phyloP scores from a whole-genome alignment of 2,329 filamentous ascomycete species.

The Talaromyces pinophilus region DNA sequence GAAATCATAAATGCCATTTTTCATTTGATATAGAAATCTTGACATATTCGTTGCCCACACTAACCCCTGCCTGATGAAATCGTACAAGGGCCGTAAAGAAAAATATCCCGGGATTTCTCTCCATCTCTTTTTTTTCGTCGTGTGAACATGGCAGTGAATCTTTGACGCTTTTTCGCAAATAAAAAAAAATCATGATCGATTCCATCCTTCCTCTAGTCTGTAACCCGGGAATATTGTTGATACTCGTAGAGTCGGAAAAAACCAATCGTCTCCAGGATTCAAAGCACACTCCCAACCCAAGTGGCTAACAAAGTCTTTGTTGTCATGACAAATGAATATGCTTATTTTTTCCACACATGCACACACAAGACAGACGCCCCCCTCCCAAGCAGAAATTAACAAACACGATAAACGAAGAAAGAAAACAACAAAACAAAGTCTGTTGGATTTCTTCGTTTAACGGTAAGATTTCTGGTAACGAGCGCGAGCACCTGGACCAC shows the following conservation, averaged over 20 bases:
- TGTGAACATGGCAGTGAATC: slow-evolving; percentile 1
- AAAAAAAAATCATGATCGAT: slow-evolving; percentile 5
- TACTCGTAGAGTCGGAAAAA: slow-evolving; percentile 12
- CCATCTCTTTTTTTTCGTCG: slow-evolving; percentile 20
- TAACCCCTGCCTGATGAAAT: slow-evolving; percentile 19
- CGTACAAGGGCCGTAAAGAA: slow-evolving; percentile 17
- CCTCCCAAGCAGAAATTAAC: slow-evolving; percentile 13
- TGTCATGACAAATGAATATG: slow-evolving; percentile 22
- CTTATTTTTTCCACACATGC: slow-evolving; percentile 23
- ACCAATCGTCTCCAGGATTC: slow-evolving; percentile 4
- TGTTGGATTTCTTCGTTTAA: slow-evolving; percentile 58
- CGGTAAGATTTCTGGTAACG: slow-evolving; percentile 99
- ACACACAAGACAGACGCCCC: slow-evolving; percentile 19
- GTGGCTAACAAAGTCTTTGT: slow-evolving; percentile 13
- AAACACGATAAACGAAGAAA: slow-evolving; percentile 16
- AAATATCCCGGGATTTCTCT: slow-evolving; percentile 22
- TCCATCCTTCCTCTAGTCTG: slow-evolving; percentile 30
- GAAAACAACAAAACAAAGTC: slow-evolving; percentile 21
- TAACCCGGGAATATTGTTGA: slow-evolving; percentile 27
- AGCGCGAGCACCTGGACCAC: slow-evolving; percentile 82
- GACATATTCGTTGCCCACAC: slow-evolving; percentile 25
- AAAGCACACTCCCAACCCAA: slow-evolving; percentile 10
- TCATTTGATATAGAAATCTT: slow-evolving; percentile 24
- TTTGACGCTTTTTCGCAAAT: slow-evolving; percentile 28
- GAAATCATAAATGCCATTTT: slow-evolving; percentile 24